phyloP scores from a whole-genome alignment of 129 eudicot species.

The Flaveria bidentis region DNA sequence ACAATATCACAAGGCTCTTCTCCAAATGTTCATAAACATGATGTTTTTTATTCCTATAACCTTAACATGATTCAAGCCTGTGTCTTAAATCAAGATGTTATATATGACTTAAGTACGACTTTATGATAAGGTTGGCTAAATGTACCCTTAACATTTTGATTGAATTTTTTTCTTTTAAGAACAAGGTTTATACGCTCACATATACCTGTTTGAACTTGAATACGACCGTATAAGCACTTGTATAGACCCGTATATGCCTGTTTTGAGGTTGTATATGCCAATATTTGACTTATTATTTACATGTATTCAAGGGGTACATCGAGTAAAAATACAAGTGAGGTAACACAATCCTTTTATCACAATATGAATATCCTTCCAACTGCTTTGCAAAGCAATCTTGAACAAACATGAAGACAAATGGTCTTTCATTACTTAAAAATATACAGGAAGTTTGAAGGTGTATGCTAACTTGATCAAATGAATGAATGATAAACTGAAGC shows the following conservation, averaged over 20 bases:
- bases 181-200: no score
- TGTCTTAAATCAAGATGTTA: neutral
- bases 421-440: neutral
- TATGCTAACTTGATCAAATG: slow-evolving; percentile 3
- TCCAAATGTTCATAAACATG: neutral
- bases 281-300: no score
- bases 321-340: no score
- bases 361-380: neutral
- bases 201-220: no score
- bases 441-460: slow-evolving; percentile 6
- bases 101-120: neutral
- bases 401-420: neutral
- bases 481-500: slow-evolving; percentile 3
- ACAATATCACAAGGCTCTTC: neutral
- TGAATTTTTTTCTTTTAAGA: no score
- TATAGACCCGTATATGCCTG: no score
- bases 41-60: neutral
- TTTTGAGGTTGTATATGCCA: no score
- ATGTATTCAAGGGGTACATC: no score
- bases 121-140: no score
- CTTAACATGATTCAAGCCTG: neutral
- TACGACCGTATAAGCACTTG: no score
- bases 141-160: no score
- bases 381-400: neutral
- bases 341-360: neutral